A percentile compares a stretch with the other conserved stretches of the same genome.
phyloP scores from a whole-genome alignment of 1,139 yeast genomes.

The Debaryomyces subglobosus region DNA sequence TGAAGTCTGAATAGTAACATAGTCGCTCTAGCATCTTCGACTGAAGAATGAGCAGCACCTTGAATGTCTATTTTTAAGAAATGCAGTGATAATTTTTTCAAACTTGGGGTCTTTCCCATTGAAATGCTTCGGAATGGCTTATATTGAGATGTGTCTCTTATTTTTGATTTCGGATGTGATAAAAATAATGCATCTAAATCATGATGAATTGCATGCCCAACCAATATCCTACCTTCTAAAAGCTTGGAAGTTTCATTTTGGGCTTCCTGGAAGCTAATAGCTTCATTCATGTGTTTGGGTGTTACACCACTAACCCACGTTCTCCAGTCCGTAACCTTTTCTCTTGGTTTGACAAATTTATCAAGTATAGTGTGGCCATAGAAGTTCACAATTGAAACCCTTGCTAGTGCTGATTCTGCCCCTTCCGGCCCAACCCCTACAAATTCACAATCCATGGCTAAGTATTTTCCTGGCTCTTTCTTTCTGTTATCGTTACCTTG shows the following conservation, averaged over 20 bases:
- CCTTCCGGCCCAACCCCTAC: conserved; percentile 88
- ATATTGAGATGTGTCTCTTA: conserved; percentile 76
- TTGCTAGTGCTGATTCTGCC: conserved; percentile 69
- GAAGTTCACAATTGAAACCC: conserved; percentile 85
- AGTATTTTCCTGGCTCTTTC: conserved; percentile 61
- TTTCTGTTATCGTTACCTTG: conserved; percentile 25
- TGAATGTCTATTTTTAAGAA: conserved; percentile 69
- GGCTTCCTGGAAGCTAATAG: conserved; percentile 67
- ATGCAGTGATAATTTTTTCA: conserved; percentile 65
- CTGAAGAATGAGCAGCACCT: conserved; percentile 77
- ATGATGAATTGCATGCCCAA: conserved; percentile 85
- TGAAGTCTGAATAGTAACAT: conserved; percentile 73
- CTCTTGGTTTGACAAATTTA: conserved; percentile 72
- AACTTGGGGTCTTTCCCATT: conserved; percentile 70
- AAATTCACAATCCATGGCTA: conserved; percentile 93
- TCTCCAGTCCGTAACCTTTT: conserved; percentile 84
- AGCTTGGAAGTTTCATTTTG: conserved; percentile 58
- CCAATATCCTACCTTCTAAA: conserved; percentile 55
- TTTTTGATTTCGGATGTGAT: conserved; percentile 64
- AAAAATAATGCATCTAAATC: conserved; percentile 71
- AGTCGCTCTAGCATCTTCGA: conserved; percentile 88
- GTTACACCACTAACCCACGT: conserved; percentile 93
- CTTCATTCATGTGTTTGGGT: conserved; percentile 67
- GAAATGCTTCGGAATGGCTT: conserved; percentile 60
- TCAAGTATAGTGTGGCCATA: conserved; percentile 76